These are phyloP conservation scores for Vicia villosa DNA, from an alignment of 306 rosid species.

Conservation along the genomic window DNA sequence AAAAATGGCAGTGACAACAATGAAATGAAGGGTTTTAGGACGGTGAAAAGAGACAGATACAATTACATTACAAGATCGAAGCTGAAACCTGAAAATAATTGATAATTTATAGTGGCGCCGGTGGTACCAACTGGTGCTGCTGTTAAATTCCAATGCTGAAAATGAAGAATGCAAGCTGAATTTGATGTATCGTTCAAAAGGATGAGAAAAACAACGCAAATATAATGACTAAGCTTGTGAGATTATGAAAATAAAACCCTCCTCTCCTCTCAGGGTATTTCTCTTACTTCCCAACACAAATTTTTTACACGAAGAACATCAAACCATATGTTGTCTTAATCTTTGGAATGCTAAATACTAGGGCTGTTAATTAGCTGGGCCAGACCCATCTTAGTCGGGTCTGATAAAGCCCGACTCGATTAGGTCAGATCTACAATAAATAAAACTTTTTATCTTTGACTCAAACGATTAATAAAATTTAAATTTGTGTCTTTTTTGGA, in stretches of 20 bases:
- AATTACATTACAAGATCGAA: slow-evolving; percentile 17
- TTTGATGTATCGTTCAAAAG: not conserved
- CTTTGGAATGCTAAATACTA: not conserved
- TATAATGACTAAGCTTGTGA: no score
- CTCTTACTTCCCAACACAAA: slow-evolving; percentile 16
- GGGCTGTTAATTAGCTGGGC: not conserved
- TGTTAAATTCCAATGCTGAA: slow-evolving; percentile 29
- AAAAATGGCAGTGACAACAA: slow-evolving; percentile 14
- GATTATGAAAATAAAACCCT: slow-evolving; percentile 1
- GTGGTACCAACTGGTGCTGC: slow-evolving; percentile 1
- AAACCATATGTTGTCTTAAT: not conserved
- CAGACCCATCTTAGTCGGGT: not conserved
- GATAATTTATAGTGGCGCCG: slow-evolving; percentile 17
- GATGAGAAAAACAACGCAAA: slow-evolving; percentile 22
- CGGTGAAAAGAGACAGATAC: slow-evolving; percentile 18
- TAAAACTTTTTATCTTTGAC: no score
- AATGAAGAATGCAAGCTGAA: slow-evolving; percentile 1
- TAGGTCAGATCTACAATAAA: not conserved
- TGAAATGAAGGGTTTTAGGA: slow-evolving; percentile 12
- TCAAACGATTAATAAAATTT: no score
- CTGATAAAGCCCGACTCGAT: not conserved
- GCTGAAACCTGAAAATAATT: not conserved
- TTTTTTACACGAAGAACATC: not conserved
- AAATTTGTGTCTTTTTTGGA: not conserved
- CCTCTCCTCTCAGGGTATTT: not conserved